Percentiles rank a stretch among this genome's conserved stretches.
These are phyloP conservation scores for Epithemia pelagica DNA, from an alignment of 108 stramenopile genomes.

Conservation along the genomic window DNA sequence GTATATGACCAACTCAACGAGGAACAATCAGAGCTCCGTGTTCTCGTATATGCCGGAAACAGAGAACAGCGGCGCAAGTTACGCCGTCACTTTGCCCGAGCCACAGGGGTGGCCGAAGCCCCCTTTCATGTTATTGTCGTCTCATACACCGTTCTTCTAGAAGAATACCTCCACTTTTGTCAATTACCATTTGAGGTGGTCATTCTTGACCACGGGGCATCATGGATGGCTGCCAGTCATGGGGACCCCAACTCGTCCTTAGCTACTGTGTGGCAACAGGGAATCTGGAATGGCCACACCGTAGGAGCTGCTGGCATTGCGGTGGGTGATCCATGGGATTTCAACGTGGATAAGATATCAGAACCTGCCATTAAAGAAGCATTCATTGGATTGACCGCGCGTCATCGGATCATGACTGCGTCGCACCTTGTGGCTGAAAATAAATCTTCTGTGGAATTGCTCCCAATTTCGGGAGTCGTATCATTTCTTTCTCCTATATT, in stretches of 20 bases:
- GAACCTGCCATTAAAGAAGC: conserved; percentile 38
- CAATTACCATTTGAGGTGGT: conserved; percentile 72
- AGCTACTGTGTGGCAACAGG: conserved; percentile 55
- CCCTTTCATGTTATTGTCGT: conserved; percentile 73
- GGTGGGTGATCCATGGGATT: conserved; percentile 43
- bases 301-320: conserved; percentile 49
- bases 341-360: conserved; percentile 19
- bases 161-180: conserved; percentile 75
- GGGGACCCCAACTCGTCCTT: conserved; percentile 57
- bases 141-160: conserved; percentile 55
- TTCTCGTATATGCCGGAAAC: conserved; percentile 49
- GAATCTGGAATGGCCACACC: conserved; percentile 53
- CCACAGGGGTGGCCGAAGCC: conserved; percentile 52
- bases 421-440: conserved; percentile 14
- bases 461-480: conserved; percentile 54
- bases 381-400: conserved; percentile 74
- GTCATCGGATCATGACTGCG: conserved; percentile 70
- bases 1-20: conserved; percentile 8
- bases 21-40: conserved; percentile 29
- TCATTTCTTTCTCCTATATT: conserved; percentile 69
- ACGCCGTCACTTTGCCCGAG: conserved; percentile 57
- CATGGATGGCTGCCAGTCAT: conserved; percentile 68
- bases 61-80: conserved; percentile 33
- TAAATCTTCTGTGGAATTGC: conserved; percentile 22
- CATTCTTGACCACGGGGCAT: conserved; percentile 70